Conservation (phyloP, 305 asterid species). For the Lippia alba region DNA sequence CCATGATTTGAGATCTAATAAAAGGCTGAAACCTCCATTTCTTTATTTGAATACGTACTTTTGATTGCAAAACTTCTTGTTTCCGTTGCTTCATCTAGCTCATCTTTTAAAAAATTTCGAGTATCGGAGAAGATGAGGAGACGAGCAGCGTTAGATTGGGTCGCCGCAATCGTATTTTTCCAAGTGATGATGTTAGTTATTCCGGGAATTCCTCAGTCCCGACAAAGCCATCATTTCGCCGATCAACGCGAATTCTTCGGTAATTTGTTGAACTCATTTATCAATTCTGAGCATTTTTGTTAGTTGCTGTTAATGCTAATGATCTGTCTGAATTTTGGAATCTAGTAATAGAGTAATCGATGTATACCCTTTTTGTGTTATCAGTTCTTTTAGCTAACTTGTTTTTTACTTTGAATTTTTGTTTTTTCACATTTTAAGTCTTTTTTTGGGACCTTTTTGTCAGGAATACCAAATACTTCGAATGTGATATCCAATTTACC, state of each 20-base stretch:
- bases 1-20: no score
- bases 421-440: not conserved
- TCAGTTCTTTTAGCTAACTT: not conserved
- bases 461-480: constrained; percentile 91
- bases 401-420: no score
- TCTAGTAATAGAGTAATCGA: not conserved
- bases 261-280: constrained; percentile 29
- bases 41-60: no score
- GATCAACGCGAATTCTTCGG: constrained; percentile 81
- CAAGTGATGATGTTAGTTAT: constrained; percentile 79
- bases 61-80: no score
- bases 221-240: constrained; percentile 88
- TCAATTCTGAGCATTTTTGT: not conserved
- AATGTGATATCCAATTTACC: constrained; percentile 95
- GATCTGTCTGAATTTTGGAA: constrained; percentile 18
- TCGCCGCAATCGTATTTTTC: constrained; percentile 76
- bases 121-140: constrained; percentile 47
- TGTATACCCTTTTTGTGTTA: not conserved
- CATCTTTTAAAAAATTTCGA: no score
- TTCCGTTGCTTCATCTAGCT: no score
- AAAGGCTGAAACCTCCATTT: no score
- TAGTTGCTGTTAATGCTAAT: not conserved
- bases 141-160: constrained; percentile 60
- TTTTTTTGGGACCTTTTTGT: constrained; percentile 15
- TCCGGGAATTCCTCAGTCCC: constrained; percentile 95